Evolutionary conservation across 1,139 yeast genomes (phyloP), one percentile per base, ranked within the genome.

Genomic region (Diutina scorzettiae): DNA sequence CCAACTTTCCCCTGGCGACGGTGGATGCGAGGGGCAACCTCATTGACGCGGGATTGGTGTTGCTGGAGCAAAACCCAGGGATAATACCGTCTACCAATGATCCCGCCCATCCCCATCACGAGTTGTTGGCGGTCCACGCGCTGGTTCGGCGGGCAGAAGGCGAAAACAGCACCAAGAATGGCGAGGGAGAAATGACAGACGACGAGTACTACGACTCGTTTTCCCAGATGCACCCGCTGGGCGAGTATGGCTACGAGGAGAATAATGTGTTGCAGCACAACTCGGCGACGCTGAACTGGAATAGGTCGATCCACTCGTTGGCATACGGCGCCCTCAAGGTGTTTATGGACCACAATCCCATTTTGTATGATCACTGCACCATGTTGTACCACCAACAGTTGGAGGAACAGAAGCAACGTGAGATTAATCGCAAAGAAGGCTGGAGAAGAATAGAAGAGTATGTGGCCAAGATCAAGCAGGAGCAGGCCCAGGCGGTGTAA

Each of bases 261-360:
- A 53, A 51, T 43, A 56, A 54, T 21, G 51, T 63, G 39, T 67
- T 66, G 18, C 68, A 66, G 24, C 73, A 69, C 49, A 68, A 69
- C 49, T 66, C 71, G 33, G 73, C 73, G 32, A 69, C 73, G 11
- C 65, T 71, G 31, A 68, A 63, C 47, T 91, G 98, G 98, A 91
- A 91, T 59, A 75, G 94, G 52, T 86, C 95, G 41, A 89, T 91
- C 41, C 95, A 91, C 53, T 78, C 86, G 45, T 76, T 91, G 69
- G 91, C 95, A 3, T 87, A 78, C 62, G 85, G 85, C 44, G 96
- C 97, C 0, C 70, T 91, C 53, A 87, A 89, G 58, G 83, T 86
- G 46, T 89, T 93, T 54, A 79, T 89, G 83, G 97, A 91, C 55
- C 84, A 93, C 45, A 89, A 87, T 58, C 95, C 96, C 14, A 79